Evolutionary conservation across 805 yeast species (phyloP).

Genomic region (Candida silvicultrix): DNA sequence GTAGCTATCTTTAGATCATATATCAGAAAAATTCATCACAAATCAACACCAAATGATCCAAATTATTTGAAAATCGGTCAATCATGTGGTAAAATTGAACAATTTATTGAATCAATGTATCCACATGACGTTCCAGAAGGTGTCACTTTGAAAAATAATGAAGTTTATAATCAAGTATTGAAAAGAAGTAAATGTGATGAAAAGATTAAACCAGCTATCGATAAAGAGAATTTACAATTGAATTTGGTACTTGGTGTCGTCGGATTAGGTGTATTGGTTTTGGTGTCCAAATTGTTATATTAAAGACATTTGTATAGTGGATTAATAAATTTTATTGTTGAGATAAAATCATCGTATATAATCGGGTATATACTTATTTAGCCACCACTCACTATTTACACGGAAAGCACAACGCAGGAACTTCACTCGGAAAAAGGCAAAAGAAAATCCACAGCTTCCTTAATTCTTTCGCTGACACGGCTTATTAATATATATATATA

Average conservation of each 20-base stretch:
- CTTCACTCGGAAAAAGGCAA: too few relatives aligned
- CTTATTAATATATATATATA: too few relatives aligned
- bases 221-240: constrained; percentile 20
- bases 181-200: constrained; percentile 38
- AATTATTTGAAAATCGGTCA: constrained; percentile 79
- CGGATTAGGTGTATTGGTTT: constrained; percentile 4
- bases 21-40: constrained; percentile 69
- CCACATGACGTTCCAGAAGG: constrained; percentile 58
- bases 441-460: too few relatives aligned
- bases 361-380: too few relatives aligned
- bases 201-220: constrained; percentile 19
- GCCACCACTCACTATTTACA: too few relatives aligned
- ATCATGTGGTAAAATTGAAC: constrained; percentile 83
- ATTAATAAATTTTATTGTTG: too few relatives aligned
- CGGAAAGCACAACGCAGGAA: too few relatives aligned
- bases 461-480: too few relatives aligned
- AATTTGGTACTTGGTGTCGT: constrained; percentile 14
- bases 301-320: background rate
- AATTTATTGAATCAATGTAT: constrained; percentile 72
- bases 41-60: constrained; percentile 77
- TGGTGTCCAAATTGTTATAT: background rate
- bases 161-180: constrained; percentile 31
- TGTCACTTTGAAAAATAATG: constrained; percentile 33
- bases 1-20: constrained; percentile 72
- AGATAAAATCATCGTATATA: too few relatives aligned